Base-by-base conservation (phyloP, 495 filamentous ascomycete genomes). In the Tricharina praecox region DNA sequence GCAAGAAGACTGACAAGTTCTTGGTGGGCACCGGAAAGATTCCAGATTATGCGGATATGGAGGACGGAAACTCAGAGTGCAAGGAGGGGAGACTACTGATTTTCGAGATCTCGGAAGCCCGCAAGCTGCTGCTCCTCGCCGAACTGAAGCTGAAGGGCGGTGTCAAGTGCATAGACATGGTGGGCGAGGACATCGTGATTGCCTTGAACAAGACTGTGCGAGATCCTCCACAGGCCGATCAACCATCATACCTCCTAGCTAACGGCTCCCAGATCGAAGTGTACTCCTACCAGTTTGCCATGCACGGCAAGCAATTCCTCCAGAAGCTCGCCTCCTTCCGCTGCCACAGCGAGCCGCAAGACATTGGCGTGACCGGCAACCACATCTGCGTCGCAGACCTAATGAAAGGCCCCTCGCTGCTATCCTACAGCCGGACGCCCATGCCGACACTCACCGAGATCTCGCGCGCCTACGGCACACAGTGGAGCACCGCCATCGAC, bases 361-460 rank as follows among this genome's bases (percentile, higher is more conserved):
- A 92, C 56, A 51, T 99, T n/a, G 71, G 76, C 10, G 70, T 93
- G 8, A 68, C 70, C 13, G 75, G 65, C 11, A 71, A 81, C 48
- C 69, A 74, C 23, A 88, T 96, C 51, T 81, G 81, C 0, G 77
- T 99, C 3, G 82, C 78, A 1, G 90, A 99, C 54, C 66, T 99
- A 32, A 96, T 93, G 85, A 94, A 95, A 67, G 88, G 82, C 25
- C 67, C 90, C 30, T 80, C 81, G 13, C 61, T 96, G 8, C 66
- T 94, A 9, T 65, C 84, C 13, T 43, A 25, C 40, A 0, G 58
- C 65, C 25, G 66, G 88, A 26, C 80, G 81, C 65, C 15, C 62
- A 96, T 9, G 66, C 94, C 13, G 66, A 84, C 51, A 50, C 67
- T 94, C 34, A 66, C 61, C 0, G 87, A 95, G 67, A 67, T 82